A percentile compares a stretch with the other conserved stretches of the same genome.
Evolutionary conservation across 2,329 filamentous ascomycete species (phyloP).

Genomic region (Magnaporthales sp.): DNA sequence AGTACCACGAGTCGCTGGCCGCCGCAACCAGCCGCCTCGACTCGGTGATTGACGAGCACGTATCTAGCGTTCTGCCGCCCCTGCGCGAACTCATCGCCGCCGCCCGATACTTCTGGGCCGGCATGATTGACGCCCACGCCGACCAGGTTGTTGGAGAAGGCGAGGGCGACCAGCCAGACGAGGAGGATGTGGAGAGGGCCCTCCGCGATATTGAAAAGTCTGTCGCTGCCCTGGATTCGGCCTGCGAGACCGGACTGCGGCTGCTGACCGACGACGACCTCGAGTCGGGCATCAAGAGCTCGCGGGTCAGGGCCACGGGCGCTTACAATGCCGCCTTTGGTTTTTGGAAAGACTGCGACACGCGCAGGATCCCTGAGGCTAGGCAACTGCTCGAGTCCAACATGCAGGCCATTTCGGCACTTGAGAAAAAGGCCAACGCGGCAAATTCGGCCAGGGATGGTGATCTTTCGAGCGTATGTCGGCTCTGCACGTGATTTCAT

Average conservation of each 20-base stretch:
- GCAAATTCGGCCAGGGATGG: not conserved
- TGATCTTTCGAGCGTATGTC: not conserved
- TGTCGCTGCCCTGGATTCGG: not conserved
- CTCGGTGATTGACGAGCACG: not conserved
- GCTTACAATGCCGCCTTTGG: not conserved
- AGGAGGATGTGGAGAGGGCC: not conserved
- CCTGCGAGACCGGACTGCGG: not conserved
- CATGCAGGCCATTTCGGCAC: not conserved
- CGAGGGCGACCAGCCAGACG: not conserved
- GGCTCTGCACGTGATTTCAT: not conserved
- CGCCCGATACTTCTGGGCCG: conserved; percentile 1
- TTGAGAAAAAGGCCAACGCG: not conserved
- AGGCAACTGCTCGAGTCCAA: not conserved
- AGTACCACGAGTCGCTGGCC: not conserved
- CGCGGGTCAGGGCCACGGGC: not conserved
- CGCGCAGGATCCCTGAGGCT: not conserved
- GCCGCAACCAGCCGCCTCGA: not conserved
- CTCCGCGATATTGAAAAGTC: not conserved
- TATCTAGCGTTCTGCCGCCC: not conserved
- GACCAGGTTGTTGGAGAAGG: not conserved
- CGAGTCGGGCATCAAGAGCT: not conserved
- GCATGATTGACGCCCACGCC: not conserved
- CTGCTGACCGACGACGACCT: not conserved
- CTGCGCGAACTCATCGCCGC: not conserved
- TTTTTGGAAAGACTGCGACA: not conserved